These are phyloP conservation scores for Cercospora janseana DNA, from an alignment of 2,329 filamentous ascomycete genomes.

Conservation along the genomic window DNA sequence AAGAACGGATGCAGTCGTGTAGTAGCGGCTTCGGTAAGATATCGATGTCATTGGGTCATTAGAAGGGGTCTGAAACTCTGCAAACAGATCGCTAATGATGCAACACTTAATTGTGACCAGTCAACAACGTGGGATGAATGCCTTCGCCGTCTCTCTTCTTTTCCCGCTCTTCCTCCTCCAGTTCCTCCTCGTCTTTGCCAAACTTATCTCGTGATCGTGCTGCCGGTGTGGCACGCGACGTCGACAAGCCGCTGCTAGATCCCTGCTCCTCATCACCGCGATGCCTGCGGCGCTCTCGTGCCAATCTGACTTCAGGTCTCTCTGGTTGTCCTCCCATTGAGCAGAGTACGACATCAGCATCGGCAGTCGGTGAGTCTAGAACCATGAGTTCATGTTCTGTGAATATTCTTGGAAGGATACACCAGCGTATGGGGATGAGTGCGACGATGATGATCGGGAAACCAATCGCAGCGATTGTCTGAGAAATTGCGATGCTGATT, in stretches of 20 bases:
- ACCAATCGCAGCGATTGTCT: slow-evolving; percentile 59
- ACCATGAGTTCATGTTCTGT: slow-evolving; percentile 48
- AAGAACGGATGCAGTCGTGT: too few relatives aligned
- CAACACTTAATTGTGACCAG: slow-evolving; percentile 24
- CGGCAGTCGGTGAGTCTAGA: slow-evolving; percentile 55
- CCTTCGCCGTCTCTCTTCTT: slow-evolving; percentile 21
- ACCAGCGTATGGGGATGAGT: slow-evolving; percentile 55
- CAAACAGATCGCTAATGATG: background rate
- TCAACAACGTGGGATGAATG: slow-evolving; percentile 27
- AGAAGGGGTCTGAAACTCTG: background rate
- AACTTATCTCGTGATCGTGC: slow-evolving; percentile 29
- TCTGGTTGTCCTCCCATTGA: slow-evolving; percentile 52
- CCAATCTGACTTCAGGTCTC: slow-evolving; percentile 38
- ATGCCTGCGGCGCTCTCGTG: slow-evolving; percentile 26
- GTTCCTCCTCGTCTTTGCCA: slow-evolving; percentile 29
- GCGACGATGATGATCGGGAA: slow-evolving; percentile 59
- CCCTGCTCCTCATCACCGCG: slow-evolving; percentile 30
- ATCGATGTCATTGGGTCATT: too few relatives aligned
- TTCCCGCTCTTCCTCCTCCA: slow-evolving; percentile 25
- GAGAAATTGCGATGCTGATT: slow-evolving; percentile 57
- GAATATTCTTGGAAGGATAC: slow-evolving; percentile 53
- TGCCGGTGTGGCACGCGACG: slow-evolving; percentile 16
- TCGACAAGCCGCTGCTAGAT: slow-evolving; percentile 24
- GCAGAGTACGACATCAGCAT: slow-evolving; percentile 54
- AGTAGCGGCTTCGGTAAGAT: too few relatives aligned